Evolutionary conservation across 768 basidiomycete genomes (phyloP).

Genomic region (Lentinula raphanica): DNA sequence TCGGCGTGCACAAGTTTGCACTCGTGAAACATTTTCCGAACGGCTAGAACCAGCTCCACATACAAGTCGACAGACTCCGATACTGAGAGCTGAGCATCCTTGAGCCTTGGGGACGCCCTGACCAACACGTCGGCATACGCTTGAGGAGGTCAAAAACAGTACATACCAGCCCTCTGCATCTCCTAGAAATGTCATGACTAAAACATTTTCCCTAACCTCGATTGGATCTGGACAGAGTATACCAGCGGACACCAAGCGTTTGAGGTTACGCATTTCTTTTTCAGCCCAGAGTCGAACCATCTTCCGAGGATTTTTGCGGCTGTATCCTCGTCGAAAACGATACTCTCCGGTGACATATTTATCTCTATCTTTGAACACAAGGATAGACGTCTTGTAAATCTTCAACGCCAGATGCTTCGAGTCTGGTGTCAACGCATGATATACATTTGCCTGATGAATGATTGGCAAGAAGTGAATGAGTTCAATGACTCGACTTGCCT

Average conservation of each 20-base stretch:
- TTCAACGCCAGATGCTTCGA: constrained; percentile 80
- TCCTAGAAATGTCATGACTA: constrained; percentile 93
- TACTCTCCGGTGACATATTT: constrained; percentile 94
- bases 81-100: constrained; percentile 65
- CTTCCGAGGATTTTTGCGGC: constrained; percentile 89
- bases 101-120: constrained; percentile 91
- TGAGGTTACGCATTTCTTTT: constrained; percentile 96
- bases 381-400: constrained; percentile 97
- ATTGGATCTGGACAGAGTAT: constrained; percentile 83
- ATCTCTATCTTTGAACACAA: constrained; percentile 96
- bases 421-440: constrained; percentile 69
- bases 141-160: background rate
- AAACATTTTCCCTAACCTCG: constrained; percentile 93
- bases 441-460: constrained; percentile 81
- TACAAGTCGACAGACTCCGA: constrained; percentile 60
- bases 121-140: background rate
- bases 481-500: constrained; percentile 44
- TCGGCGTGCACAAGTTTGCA: constrained; percentile 98
- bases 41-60: constrained; percentile 67
- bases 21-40: constrained; percentile 80
- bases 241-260: constrained; percentile 76
- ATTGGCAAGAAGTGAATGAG: background rate
- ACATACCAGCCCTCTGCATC: constrained; percentile 74
- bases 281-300: constrained; percentile 99
- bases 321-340: constrained; percentile 89